Conservation (phyloP, 1,139 yeast species). For the Arxiozyma heterogenica region DNA sequence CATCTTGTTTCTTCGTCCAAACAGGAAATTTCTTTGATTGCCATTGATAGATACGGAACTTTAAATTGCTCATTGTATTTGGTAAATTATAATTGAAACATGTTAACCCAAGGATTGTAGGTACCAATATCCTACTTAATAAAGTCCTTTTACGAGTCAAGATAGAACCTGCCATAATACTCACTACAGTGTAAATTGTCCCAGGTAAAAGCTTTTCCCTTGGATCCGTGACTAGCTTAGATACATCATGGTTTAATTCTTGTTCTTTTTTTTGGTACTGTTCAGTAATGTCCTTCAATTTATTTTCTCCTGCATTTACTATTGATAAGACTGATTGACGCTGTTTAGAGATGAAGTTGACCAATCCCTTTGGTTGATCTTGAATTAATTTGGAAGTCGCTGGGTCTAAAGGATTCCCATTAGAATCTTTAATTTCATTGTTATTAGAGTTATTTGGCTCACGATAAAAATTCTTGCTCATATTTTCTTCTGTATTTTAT, state of each 20-base stretch:
- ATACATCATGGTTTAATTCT: slow-evolving; percentile 55
- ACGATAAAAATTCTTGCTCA: slow-evolving; percentile 21
- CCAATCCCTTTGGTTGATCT: slow-evolving; percentile 11
- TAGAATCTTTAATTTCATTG: background rate
- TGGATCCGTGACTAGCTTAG: slow-evolving; percentile 54
- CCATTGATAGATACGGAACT: slow-evolving; percentile 50
- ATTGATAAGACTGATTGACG: slow-evolving; percentile 33
- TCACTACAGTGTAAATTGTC: slow-evolving; percentile 58
- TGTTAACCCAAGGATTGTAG: slow-evolving; percentile 55
- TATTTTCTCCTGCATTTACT: slow-evolving; percentile 31
- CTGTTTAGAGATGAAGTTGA: slow-evolving; percentile 15
- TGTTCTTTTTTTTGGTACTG: slow-evolving; percentile 55
- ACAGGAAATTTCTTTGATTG: slow-evolving; percentile 60
- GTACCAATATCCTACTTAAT: slow-evolving; percentile 49
- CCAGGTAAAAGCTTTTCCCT: slow-evolving; percentile 74
- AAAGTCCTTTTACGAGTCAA: slow-evolving; percentile 62
- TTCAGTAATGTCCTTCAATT: slow-evolving; percentile 38
- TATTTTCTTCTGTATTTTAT: background rate
- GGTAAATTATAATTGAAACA: slow-evolving; percentile 77
- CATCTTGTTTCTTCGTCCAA: slow-evolving; percentile 59
- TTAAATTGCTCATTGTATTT: slow-evolving; percentile 59
- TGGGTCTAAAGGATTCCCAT: background rate
- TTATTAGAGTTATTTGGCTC: slow-evolving; percentile 4
- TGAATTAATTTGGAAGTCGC: background rate
- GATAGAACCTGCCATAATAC: slow-evolving; percentile 74